These are phyloP conservation scores for Penicillium alfredii DNA, from an alignment of 495 filamentous ascomycete species.

Conservation along the genomic window DNA sequence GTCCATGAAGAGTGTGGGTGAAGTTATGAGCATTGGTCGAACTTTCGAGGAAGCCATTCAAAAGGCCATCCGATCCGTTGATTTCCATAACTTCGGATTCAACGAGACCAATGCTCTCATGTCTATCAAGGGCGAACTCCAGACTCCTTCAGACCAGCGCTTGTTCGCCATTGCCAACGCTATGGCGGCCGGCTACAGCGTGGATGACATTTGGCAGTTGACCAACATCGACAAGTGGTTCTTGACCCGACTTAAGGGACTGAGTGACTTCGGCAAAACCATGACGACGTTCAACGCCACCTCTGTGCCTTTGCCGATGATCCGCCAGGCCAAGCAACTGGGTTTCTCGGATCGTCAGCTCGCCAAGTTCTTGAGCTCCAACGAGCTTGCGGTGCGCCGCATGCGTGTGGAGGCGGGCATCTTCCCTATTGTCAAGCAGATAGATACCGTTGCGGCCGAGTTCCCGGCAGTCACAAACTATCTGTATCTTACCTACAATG, in stretches of 20 bases:
- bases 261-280: constrained; percentile 78
- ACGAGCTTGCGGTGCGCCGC: constrained; percentile 79
- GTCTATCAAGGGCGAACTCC: constrained; percentile 91
- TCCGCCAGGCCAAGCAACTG: constrained; percentile 81
- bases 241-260: constrained; percentile 77
- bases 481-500: constrained; percentile 95
- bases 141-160: constrained; percentile 95
- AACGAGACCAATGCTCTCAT: constrained; percentile 88
- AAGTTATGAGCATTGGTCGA: constrained; percentile 96
- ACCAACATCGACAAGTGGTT: constrained; percentile 90
- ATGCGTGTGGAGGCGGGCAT: constrained; percentile 80
- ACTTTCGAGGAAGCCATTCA: constrained; percentile 98
- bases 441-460: constrained; percentile 96
- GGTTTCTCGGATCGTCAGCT: constrained; percentile 93
- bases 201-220: constrained; percentile 95
- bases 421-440: constrained; percentile 88
- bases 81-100: constrained; percentile 93
- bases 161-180: constrained; percentile 97
- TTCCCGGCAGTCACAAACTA: constrained; percentile 96
- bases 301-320: constrained; percentile 56
- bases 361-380: constrained; percentile 88
- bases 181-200: constrained; percentile 87
- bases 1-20: constrained; percentile 99
- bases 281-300: constrained; percentile 67
- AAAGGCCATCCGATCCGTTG: constrained; percentile 92